Evolutionary conservation across 176 grass and related monocot genomes (phyloP), one percentile per base, ranked within the genome.

Genomic region (Oryza nivara): DNA sequence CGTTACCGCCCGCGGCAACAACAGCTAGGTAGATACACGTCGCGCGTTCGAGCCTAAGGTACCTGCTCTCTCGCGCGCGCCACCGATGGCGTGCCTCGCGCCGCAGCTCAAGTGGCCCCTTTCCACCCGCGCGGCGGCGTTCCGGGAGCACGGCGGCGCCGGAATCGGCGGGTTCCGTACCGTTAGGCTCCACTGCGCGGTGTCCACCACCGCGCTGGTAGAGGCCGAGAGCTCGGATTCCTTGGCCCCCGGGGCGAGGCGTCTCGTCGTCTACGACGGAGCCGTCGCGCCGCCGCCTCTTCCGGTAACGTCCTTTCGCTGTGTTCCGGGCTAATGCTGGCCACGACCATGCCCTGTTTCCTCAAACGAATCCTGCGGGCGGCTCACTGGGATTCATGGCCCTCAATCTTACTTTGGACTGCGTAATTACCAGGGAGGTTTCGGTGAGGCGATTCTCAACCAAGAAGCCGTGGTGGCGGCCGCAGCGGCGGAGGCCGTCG

Each of bases 401-500:
- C 6, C 36, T 38, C 6, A 7, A 65, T 25, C 25, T 54, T 87
- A 23, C 60, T 63, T 26, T 68, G 47, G 44, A 40, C 38, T 17
- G 9, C 14, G 46, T 32, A 25, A 77, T 22, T 23, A 4, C 0
- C 85, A 92, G 92, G 81, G 78, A 2, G 28, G 44, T 36, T 83
- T 86, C 61, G 87, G 91, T 67, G 89, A 98, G 89, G 87, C 68
- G 1, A 61, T 94, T 71, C 85, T 92, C 15, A 91, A 80, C 80
- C 82, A 89, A 54, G 93, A 98, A 49, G 91, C 89, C 43, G 73
- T 93, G 75, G 87, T 98, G 71, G 85, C 73, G 20, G 93, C 91
- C 2, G 96, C 96, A 14, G 93, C 96, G 23, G 89, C 96, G 7
- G 89, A 98, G 78, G 93, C 96, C 30, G 87, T 98, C 48, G 93